phyloP scores from a whole-genome alignment of 495 filamentous ascomycete genomes.

The Neohortaea acidophila region DNA sequence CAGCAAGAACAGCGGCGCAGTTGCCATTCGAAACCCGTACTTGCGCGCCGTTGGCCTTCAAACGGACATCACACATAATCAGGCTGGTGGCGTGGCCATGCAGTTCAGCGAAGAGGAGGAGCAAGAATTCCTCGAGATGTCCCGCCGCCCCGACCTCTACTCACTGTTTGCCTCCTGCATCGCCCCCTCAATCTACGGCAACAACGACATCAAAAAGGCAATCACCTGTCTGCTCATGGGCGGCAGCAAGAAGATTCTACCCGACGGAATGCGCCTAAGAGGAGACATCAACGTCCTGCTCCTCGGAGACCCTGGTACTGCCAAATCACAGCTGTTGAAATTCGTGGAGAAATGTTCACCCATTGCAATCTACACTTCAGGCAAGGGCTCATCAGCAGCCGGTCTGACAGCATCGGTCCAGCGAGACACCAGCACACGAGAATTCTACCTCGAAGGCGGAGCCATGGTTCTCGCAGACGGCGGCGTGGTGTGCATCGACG shows the following conservation, averaged over 20 bases:
- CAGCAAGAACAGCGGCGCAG: slow-evolving; percentile 47
- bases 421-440: slow-evolving; percentile 74
- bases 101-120: slow-evolving; percentile 87
- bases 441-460: slow-evolving; percentile 97
- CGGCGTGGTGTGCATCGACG: slow-evolving; percentile 97
- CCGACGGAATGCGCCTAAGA: slow-evolving; percentile 95
- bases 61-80: slow-evolving; percentile 75
- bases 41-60: slow-evolving; percentile 88
- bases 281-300: slow-evolving; percentile 98
- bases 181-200: slow-evolving; percentile 95
- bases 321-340: slow-evolving; percentile 93
- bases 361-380: slow-evolving; percentile 97
- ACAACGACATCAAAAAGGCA: slow-evolving; percentile 94
- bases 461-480: slow-evolving; percentile 98
- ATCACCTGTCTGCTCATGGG: slow-evolving; percentile 91
- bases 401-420: slow-evolving; percentile 98
- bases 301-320: slow-evolving; percentile 94
- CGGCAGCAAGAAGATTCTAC: slow-evolving; percentile 95
- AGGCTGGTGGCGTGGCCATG: slow-evolving; percentile 58
- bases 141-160: slow-evolving; percentile 80
- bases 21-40: slow-evolving; percentile 92
- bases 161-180: slow-evolving; percentile 81
- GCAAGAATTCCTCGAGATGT: slow-evolving; percentile 91
- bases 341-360: slow-evolving; percentile 95
- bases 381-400: slow-evolving; percentile 94